phyloP scores from a whole-genome alignment of 495 filamentous ascomycete genomes.

The Penicillium ucsense region DNA sequence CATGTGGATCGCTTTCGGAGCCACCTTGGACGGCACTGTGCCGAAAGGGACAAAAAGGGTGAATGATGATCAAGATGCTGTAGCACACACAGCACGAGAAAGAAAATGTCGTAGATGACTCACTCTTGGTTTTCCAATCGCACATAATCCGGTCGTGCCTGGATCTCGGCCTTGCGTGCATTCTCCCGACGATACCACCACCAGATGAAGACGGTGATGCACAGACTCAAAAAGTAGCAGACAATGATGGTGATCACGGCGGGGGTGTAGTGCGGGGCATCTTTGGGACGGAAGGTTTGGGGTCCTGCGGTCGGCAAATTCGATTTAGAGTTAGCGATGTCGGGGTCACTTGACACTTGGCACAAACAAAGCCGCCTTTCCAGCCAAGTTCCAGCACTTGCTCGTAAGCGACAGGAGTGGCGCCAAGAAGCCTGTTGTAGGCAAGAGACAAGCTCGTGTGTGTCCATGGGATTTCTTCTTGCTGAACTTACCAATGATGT shows the following conservation, averaged over 20 bases:
- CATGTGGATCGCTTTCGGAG: too few species aligned
- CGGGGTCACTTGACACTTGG: too few species aligned
- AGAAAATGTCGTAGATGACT: slow-evolving; percentile 7
- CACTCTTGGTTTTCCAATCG: slow-evolving; percentile 60
- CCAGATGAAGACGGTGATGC: slow-evolving; percentile 51
- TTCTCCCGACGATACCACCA: slow-evolving; percentile 55
- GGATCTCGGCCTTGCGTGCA: slow-evolving; percentile 44
- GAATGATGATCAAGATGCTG: neutral
- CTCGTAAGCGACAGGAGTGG: too few species aligned
- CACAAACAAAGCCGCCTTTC: too few species aligned
- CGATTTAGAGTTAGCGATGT: neutral
- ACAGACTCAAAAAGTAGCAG: slow-evolving; percentile 47
- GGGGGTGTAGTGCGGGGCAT: slow-evolving; percentile 53
- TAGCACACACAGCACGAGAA: neutral
- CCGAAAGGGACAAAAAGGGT: too few species aligned
- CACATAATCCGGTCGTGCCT: slow-evolving; percentile 47
- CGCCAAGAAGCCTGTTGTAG: too few species aligned
- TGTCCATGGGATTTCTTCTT: too few species aligned
- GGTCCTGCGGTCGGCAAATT: slow-evolving; percentile 23
- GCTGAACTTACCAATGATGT: slow-evolving; percentile 30
- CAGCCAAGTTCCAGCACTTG: too few species aligned
- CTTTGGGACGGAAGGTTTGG: slow-evolving; percentile 49
- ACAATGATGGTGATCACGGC: slow-evolving; percentile 60
- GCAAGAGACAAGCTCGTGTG: too few species aligned
- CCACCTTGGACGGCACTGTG: too few species aligned